Evolutionary conservation across 345 rosid species (phyloP), one percentile per base, ranked within the genome.

Genomic region (Citrus australasica): DNA sequence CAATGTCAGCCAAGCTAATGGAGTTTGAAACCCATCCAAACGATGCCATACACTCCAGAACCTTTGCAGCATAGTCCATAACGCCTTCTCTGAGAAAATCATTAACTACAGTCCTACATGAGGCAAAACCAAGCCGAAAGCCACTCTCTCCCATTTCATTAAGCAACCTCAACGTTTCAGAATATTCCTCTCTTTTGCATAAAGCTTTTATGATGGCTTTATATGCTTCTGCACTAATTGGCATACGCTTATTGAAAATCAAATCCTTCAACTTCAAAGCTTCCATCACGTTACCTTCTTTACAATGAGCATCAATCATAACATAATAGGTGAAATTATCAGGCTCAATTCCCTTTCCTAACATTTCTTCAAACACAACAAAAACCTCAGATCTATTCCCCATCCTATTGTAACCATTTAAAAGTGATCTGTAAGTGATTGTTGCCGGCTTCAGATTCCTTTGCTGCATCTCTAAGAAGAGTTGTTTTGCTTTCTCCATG

Each of bases 251-350:
- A 46, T 75, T 63, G 1, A 75, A 32, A 55, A 65, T 65, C 59
- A 48, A 46, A 46, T 75, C 71, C 46, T 59, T 75, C 71, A 64
- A 48, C 71, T 64, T 48, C 71, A 71, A 71, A 22, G 85, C 84
- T 46, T 72, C 76, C 38, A 10, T 22, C 24, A 67, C 13, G 37
- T 76, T 72, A 40, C 77, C 85, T 30, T 78, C 76, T 81, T 80
- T 85, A 83, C 79, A 85, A 59, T 82, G 55, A 35, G 82, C 85
- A 56, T 85, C 72, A 65, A 85, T 75, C 71, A 82, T 71, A 42
- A 40, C 76, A 6, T 75, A 25, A 63, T 66, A 82, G 51, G 80
- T 67, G 38, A 67, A 62, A 9, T 71, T 70, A 71, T 77, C 79
- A 19, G 85, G 85, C 42, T 61, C 78, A 60, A 82, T 71, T 77